Conservation (phyloP, 73 alveolate species). For the Stentor coeruleus region DNA sequence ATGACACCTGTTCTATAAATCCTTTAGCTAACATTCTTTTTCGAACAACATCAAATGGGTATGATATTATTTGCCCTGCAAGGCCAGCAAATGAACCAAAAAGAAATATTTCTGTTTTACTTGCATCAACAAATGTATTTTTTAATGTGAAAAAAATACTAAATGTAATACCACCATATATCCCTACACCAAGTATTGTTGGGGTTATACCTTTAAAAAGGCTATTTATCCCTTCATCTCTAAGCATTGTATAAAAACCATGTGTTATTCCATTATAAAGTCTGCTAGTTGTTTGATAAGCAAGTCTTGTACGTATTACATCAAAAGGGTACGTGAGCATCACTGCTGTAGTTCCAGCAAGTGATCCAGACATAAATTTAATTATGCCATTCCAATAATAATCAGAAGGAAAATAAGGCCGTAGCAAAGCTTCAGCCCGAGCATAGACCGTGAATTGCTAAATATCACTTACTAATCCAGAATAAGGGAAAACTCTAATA, state of each 20-base stretch:
- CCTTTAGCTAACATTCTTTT: slow-evolving; percentile 25
- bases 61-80: not conserved
- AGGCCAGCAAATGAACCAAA: slow-evolving; percentile 11
- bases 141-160: not conserved
- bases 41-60: slow-evolving; percentile 15
- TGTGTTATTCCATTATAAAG: not conserved
- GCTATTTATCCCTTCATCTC: not conserved
- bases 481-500: not conserved
- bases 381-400: too few relatives aligned
- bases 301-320: slow-evolving; percentile 8
- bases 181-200: not conserved
- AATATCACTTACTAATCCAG: not conserved
- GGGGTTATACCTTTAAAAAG: slow-evolving; percentile 11
- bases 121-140: not conserved
- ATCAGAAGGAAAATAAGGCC: too few relatives aligned
- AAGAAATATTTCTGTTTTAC: not conserved
- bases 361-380: slow-evolving; percentile 18
- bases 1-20: slow-evolving; percentile 12
- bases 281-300: not conserved
- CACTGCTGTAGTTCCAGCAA: slow-evolving; percentile 19
- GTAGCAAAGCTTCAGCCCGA: too few relatives aligned
- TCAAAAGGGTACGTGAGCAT: slow-evolving; percentile 18
- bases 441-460: slow-evolving; percentile 4
- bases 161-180: slow-evolving; percentile 1
- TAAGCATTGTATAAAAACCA: not conserved